Conservation (phyloP, 306 rosid genomes). For the Myrica gale region DNA sequence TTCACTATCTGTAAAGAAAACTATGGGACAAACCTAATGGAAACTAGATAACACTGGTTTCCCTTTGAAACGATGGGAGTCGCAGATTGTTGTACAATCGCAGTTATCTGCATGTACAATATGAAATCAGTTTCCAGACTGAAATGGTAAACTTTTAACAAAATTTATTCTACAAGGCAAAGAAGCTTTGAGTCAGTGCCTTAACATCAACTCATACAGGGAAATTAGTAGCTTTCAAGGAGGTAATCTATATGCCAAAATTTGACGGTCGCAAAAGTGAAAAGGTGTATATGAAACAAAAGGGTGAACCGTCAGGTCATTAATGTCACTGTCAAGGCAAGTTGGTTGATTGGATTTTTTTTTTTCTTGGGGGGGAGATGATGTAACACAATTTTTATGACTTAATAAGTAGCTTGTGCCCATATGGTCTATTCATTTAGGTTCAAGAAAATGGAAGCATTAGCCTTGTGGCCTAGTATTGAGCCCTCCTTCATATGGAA, state of each 20-base stretch:
- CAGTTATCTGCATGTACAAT: conserved; percentile 54
- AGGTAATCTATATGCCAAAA: not conserved
- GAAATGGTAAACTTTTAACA: not conserved
- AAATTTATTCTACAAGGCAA: not conserved
- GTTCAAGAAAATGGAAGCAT: conserved; percentile 1
- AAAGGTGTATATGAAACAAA: not conserved
- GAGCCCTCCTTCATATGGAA: not conserved
- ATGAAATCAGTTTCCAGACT: conserved; percentile 29
- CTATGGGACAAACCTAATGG: conserved; percentile 56
- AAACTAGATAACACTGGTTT: conserved; percentile 76
- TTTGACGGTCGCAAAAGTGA: not conserved
- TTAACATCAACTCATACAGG: not conserved
- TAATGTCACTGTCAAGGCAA: not conserved
- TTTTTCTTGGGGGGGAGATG: not conserved
- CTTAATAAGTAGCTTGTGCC: not conserved
- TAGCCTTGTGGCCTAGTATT: not conserved
- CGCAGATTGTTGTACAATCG: conserved; percentile 61
- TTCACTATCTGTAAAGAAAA: conserved; percentile 15
- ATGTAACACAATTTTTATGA: not conserved
- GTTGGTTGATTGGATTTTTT: not conserved
- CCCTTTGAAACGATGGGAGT: conserved; percentile 63
- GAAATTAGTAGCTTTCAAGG: not conserved
- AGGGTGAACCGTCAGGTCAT: not conserved
- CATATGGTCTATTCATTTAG: not conserved
- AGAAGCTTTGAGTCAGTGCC: conserved; percentile 3